phyloP scores from a whole-genome alignment of 805 yeast genomes.

The Yamadazyma ubonensis region DNA sequence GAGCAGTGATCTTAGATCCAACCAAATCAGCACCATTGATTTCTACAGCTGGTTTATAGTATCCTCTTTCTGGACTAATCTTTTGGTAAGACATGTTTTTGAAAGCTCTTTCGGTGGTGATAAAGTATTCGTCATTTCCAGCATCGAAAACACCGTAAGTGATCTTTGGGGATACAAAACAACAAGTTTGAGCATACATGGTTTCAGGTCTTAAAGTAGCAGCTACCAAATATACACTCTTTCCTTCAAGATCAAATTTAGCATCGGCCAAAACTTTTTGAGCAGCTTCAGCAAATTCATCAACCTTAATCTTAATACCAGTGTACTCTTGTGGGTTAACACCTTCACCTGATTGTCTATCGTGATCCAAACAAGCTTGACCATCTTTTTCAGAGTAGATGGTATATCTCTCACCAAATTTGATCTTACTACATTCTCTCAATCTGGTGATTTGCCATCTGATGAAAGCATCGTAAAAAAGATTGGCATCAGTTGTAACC shows the following conservation, averaged over 20 bases:
- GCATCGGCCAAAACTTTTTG: conserved; percentile 50
- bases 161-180: conserved; percentile 95
- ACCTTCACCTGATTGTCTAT: conserved; percentile 95
- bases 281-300: conserved; percentile 58
- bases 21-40: conserved; percentile 73
- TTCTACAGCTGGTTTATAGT: conserved; percentile 55
- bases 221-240: conserved; percentile 82
- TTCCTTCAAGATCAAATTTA: conserved; percentile 46
- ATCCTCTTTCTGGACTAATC: conserved; percentile 85
- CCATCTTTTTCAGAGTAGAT: conserved; percentile 97
- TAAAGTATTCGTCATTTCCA: conserved; percentile 68
- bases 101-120: conserved; percentile 93
- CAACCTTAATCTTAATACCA: conserved; percentile 80
- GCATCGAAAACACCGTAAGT: conserved; percentile 89
- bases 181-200: conserved; percentile 98
- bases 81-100: conserved; percentile 97
- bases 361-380: conserved; percentile 99
- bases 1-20: conserved; percentile 87
- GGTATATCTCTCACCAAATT: conserved; percentile 97
- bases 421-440: conserved; percentile 83
- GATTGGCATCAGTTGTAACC: conserved; percentile 93
- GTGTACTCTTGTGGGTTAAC: conserved; percentile 95
- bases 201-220: conserved; percentile 99
- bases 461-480: conserved; percentile 90
- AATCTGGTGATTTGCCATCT: conserved; percentile 95